A percentile compares a stretch with the other conserved stretches of the same genome.
Conservation (phyloP, 2,329 filamentous ascomycete genomes). For the Fusarium bactridioides region DNA sequence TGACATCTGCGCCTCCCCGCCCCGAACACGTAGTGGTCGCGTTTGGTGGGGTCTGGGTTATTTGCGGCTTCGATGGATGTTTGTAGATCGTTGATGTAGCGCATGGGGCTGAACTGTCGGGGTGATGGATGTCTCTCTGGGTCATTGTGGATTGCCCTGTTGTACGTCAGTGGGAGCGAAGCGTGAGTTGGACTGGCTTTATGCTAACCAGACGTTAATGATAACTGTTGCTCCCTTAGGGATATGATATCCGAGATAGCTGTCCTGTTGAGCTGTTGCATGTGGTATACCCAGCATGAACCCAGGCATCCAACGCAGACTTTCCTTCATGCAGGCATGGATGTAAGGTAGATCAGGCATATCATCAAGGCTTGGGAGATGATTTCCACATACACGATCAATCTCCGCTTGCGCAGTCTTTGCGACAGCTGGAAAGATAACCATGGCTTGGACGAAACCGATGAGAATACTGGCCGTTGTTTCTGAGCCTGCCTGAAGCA, state of each 20-base stretch:
- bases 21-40: background rate
- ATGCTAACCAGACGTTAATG: background rate
- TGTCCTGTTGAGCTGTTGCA: background rate
- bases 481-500: background rate
- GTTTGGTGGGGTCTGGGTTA: background rate
- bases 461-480: background rate
- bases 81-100: background rate
- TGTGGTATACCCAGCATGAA: background rate
- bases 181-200: fast-evolving
- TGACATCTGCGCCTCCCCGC: background rate
- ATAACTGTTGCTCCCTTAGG: background rate
- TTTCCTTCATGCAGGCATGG: background rate
- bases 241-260: background rate
- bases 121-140: background rate
- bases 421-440: background rate
- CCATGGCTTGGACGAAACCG: background rate
- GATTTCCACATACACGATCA: background rate
- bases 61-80: background rate
- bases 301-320: background rate
- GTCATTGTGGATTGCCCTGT: background rate
- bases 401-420: background rate
- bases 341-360: background rate
- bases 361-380: fast-evolving
- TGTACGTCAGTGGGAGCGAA: fast-evolving
- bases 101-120: background rate